phyloP scores from a whole-genome alignment of 1,139 yeast genomes.

The Candida sp. region DNA sequence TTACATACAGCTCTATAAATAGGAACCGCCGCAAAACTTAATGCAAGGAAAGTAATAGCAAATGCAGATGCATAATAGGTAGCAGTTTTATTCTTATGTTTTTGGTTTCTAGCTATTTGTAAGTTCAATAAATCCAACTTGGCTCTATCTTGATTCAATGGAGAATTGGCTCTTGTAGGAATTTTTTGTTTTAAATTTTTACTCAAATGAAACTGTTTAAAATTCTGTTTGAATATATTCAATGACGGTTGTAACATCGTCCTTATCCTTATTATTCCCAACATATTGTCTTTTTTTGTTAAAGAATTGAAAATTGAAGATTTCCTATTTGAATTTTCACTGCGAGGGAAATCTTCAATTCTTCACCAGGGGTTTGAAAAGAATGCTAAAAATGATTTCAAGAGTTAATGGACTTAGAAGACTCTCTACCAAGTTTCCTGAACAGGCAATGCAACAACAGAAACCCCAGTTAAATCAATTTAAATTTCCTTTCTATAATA shows the following conservation, averaged over 20 bases:
- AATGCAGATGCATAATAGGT: conserved; percentile 73
- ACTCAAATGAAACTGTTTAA: not conserved
- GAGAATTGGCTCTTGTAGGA: conserved; percentile 1
- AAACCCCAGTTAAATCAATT: conserved; percentile 39
- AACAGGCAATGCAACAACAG: not conserved
- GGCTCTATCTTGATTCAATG: conserved; percentile 10
- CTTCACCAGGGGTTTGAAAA: not conserved
- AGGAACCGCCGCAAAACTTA: conserved; percentile 92
- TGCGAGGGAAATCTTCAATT: not conserved
- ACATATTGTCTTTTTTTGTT: not conserved
- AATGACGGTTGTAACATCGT: not conserved
- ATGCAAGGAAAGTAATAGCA: conserved; percentile 69
- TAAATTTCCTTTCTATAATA: conserved; percentile 34
- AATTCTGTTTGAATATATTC: not conserved
- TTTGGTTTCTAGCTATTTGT: conserved; percentile 28
- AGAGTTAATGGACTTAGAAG: too few relatives aligned
- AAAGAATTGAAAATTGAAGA: too few relatives aligned
- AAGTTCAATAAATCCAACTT: conserved; percentile 12
- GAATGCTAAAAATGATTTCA: not conserved
- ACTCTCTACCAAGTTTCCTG: conserved; percentile 8
- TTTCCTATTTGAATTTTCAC: not conserved
- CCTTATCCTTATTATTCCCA: conserved; percentile 1
- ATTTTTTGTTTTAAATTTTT: not conserved
- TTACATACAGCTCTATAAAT: conserved; percentile 89
- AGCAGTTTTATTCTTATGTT: conserved; percentile 45